Evolutionary conservation across 1,284 basidiomycete species (phyloP), one percentile per base, ranked within the genome.

Genomic region (Ganoderma boninense): DNA sequence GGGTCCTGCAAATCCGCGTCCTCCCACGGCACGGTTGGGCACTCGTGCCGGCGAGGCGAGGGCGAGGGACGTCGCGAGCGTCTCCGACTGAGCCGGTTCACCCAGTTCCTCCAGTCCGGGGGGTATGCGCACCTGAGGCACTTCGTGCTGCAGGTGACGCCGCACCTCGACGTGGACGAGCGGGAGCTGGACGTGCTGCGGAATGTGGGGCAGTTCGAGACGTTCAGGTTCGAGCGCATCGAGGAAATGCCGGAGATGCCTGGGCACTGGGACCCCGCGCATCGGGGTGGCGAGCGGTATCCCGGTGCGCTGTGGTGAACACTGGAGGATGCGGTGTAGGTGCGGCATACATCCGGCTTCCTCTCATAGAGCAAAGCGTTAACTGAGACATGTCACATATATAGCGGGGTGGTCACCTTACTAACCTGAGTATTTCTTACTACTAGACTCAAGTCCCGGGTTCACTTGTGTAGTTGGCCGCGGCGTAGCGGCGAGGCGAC

Each of bases 111-210:
- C 44, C 14, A 23, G n/a, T 66, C 65, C 2, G 59, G 57, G 4
- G 65, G 14, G 4, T 66, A 62, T n/a, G 44, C 20, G 16, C 62
- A 62, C 59, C 13, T 66, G 35, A 29, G 54, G 29, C 59, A 62
- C 13, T 44, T 66, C 35, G 44, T 66, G 16, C 20, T 66, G 65
- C 59, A 66, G 32, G 46, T 42, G 32, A 66, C 65, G 35, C 40
- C 59, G 3, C 59, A 66, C 11, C 13, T 66, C 6, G 11, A 35
- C 4, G 65, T 66, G 13, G 59, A 66, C 44, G 46, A 52, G 44
- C 13, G 7, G 23, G 59, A 61, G 29, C 23, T 66, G 44, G 59
- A 49, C 18, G 57, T 1, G 57, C 14, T 66, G 44, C 32, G 38
- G 23, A n/a, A 7, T 5, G 5, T 57, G 32, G 16, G 13, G n/a